Evolutionary conservation across 805 yeast species (phyloP), one percentile per base, ranked within the genome.

Genomic region (Blastobotrys peoriensis): DNA sequence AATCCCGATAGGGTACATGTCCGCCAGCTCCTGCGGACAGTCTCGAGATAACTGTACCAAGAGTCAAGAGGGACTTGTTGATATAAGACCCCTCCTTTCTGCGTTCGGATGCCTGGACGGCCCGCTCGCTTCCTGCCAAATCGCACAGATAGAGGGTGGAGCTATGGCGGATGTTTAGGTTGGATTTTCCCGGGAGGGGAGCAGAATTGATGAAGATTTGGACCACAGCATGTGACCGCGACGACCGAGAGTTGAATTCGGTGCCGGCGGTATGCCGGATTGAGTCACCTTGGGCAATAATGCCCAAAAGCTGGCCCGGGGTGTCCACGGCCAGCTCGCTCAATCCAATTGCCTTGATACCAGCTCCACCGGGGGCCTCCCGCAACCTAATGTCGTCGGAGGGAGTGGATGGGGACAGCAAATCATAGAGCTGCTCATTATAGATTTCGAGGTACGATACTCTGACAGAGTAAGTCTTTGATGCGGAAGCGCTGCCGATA

Each of bases 61-160:
- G 72, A 0, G 98, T 94, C 42, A 91, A 69, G 35, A 91, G 71
- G 0, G 97, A 89, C 61, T 88, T 88, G 68, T 91, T 91, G 60
- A 91, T 91, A 59, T 73, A 93, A 0, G 96, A 77, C 18, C 98
- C 98, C 67, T 91, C 98, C 62, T 88, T 86, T 44, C 97, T 70
- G 55, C 98, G 74, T 58, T 86, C 96, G 1, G 70, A 64, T 55
- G 82, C 81, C 8, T 77, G 66, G 2, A 82, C 78, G 0, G 94
- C 95, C 42, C 84, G 75, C 64, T 91, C 98, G n/a, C 95, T 84
- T 22, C 98, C 98, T 0, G 98, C 98, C 57, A 91, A 73, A 65
- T 91, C 98, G 68, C 98, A 91, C 45, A 91, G 70, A 27, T 91
- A 86, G 25, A 91, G 74, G 0, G 87, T 79, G 28, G 88, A 74